Evolutionary conservation across 768 basidiomycete genomes (phyloP), one percentile per base, ranked within the genome.

Genomic region (Collybiopsis confluens): DNA sequence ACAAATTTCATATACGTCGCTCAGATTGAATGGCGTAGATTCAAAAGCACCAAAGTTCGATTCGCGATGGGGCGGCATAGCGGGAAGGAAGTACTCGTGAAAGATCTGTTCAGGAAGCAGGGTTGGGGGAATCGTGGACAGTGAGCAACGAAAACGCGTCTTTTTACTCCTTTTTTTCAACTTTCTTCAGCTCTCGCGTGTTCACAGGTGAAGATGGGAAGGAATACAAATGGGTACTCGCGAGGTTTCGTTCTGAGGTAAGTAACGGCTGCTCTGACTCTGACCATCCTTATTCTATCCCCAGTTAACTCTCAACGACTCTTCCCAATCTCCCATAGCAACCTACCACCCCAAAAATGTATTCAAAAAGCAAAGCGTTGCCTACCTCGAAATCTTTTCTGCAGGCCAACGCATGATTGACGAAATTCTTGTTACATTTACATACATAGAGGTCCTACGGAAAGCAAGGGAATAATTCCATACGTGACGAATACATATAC

Each of bases 1-100:
- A 33, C 30, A 5, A 21, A n/a, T 8, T 28, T 45, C 26, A 28
- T 23, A 23, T 28, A 45, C n/a, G 4, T 74, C 2, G 74, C 65
- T 3, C 55, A 65, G 46, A 71, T 75, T 1, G 63, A 72, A 15
- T 72, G 70, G 66, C 62, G 59, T n/a, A 1, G 59, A 0, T 35
- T 70, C 5, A 61, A 60, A 16, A 62, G 70, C 0, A 64, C 69
- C 6, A 64, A 55, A 27, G 56, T 75, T 35, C 61, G 59, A 1
- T 65, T 69, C 35, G 55, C 63, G 26, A 33, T 13, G 30, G 30
- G 30, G 5, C 30, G 30, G 30, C 13, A 33, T 13, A 24, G 24
- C 6, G 69, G 62, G 1, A 44, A 54, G 15, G 64, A 63, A 15
- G 55, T 67, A 44, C 49, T 59, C n/a, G 62, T 68, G 2, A 56